Percentiles rank a stretch among this genome's conserved stretches.
These are phyloP conservation scores for Pleurotus tuber-regium DNA, from an alignment of 768 basidiomycete genomes.

Conservation along the genomic window DNA sequence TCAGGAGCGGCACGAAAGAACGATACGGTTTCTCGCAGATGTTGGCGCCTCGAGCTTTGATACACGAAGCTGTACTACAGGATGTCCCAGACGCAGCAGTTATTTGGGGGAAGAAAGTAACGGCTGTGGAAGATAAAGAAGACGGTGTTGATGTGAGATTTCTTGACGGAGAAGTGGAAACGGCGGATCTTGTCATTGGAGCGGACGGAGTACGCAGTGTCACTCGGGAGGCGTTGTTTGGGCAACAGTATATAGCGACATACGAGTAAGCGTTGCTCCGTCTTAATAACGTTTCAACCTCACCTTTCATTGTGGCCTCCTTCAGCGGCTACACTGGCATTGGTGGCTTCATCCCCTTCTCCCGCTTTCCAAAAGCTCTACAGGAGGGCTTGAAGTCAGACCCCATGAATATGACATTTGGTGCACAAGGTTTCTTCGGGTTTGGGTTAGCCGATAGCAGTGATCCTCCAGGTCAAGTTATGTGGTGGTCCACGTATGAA, in stretches of 20 bases:
- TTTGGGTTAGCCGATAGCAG: conserved; percentile 21
- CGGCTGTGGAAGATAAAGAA: conserved; percentile 23
- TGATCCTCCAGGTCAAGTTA: conserved; percentile 16
- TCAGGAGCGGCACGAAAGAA: conserved; percentile 25
- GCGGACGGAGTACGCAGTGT: conserved; percentile 38
- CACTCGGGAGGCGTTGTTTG: conserved; percentile 30
- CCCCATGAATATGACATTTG: conserved; percentile 36
- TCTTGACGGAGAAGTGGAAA: conserved; percentile 29
- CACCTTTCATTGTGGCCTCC: not conserved
- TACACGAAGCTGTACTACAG: conserved; percentile 31
- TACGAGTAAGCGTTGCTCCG: conserved; percentile 22
- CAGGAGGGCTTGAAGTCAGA: conserved; percentile 26
- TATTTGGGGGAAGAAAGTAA: conserved; percentile 28
- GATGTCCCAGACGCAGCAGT: conserved; percentile 27
- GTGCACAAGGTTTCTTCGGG: conserved; percentile 36
- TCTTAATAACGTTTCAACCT: not conserved
- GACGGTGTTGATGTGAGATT: conserved; percentile 25
- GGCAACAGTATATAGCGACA: conserved; percentile 22
- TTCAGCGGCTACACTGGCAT: conserved; percentile 32
- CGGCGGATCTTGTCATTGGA: conserved; percentile 35
- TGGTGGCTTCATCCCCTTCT: conserved; percentile 35
- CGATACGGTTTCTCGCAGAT: conserved; percentile 30
- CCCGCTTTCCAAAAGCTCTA: conserved; percentile 23
- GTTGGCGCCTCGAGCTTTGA: conserved; percentile 30
- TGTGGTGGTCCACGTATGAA: conserved; percentile 44